These are phyloP conservation scores for Thermochaetoides thermophila DNA, from an alignment of 495 filamentous ascomycete genomes.

Conservation along the genomic window DNA sequence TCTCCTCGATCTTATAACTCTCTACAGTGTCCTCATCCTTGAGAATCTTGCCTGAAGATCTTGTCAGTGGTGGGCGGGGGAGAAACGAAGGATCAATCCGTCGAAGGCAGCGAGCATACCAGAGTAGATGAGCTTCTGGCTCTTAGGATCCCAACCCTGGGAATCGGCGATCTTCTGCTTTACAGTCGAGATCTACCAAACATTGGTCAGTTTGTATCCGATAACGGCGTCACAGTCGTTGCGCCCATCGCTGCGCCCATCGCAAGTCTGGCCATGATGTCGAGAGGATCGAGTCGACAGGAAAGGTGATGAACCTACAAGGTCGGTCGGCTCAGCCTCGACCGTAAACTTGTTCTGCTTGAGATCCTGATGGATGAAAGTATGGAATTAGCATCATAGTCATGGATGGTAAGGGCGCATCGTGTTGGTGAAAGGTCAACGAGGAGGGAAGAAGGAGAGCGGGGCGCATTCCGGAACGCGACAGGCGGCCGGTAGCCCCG, in stretches of 20 bases:
- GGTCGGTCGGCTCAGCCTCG: constrained; percentile 84
- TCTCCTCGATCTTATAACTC: constrained; percentile 95
- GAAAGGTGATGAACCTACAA: constrained; percentile 44
- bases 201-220: constrained; percentile 10
- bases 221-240: no score
- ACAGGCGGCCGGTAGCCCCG: no score
- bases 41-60: constrained; percentile 71
- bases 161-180: constrained; percentile 81
- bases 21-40: constrained; percentile 93
- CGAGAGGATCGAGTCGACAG: constrained; percentile 4
- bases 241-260: no score
- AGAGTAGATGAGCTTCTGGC: constrained; percentile 93
- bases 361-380: constrained; percentile 49
- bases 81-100: neutral
- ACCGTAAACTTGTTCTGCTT: constrained; percentile 96
- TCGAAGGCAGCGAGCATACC: constrained; percentile 42
- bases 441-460: neutral
- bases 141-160: constrained; percentile 79
- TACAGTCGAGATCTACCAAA: constrained; percentile 61
- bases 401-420: no score
- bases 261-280: no score
- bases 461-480: no score
- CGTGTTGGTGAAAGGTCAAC: constrained; percentile 1
- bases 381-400: constrained; percentile 21
- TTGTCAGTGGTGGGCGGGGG: neutral